Percentiles rank a stretch among this genome's conserved stretches.
phyloP scores from a whole-genome alignment of 2,329 filamentous ascomycete species.

The Rhynchosporium agropyri region DNA sequence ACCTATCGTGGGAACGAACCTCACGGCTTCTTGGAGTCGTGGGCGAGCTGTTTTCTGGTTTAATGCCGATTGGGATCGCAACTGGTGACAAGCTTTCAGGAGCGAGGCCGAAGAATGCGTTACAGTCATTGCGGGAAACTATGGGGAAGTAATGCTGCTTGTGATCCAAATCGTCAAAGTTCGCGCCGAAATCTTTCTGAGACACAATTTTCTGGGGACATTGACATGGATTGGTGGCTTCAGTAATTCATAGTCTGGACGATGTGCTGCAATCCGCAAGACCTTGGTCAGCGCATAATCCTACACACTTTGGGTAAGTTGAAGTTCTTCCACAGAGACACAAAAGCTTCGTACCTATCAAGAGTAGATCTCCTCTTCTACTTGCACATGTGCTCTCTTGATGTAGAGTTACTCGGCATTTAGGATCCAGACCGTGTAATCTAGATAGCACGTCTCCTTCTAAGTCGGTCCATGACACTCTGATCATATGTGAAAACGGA shows the following conservation, averaged over 20 bases:
- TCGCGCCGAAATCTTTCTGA: not conserved
- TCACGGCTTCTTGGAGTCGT: too few relatives aligned
- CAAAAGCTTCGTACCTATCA: not conserved
- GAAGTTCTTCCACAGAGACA: too few relatives aligned
- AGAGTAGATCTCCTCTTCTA: constrained; percentile 17
- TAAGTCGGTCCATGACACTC: not conserved
- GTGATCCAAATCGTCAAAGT: constrained; percentile 18
- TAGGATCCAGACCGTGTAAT: constrained; percentile 13
- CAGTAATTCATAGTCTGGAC: too few relatives aligned
- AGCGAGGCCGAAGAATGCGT: constrained; percentile 25
- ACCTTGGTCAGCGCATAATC: too few relatives aligned
- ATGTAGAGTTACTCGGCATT: constrained; percentile 27
- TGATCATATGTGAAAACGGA: not conserved
- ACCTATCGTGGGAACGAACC: too few relatives aligned
- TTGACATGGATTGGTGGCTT: too few relatives aligned
- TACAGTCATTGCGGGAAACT: constrained; percentile 13
- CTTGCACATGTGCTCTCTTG: constrained; percentile 25
- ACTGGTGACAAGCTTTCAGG: not conserved
- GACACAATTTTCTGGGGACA: too few relatives aligned
- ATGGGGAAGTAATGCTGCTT: constrained; percentile 30
- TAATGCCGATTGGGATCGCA: too few relatives aligned
- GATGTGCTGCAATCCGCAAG: too few relatives aligned
- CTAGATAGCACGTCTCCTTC: constrained; percentile 1
- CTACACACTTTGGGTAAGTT: not conserved
- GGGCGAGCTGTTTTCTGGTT: too few relatives aligned